phyloP scores from a whole-genome alignment of 164 flowering plant genomes.

The Berberis vulgaris region DNA sequence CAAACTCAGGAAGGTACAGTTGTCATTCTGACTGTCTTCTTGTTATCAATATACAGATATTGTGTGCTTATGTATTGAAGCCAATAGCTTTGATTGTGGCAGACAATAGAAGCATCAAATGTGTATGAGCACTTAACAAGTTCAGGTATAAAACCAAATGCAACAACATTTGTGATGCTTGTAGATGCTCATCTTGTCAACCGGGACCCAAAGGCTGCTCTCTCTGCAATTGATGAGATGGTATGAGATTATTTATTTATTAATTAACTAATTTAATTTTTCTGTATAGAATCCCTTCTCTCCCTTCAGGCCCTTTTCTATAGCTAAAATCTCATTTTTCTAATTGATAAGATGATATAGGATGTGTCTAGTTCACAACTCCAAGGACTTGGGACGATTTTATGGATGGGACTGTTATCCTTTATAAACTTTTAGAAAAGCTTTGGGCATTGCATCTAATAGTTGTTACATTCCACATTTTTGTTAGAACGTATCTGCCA shows the following conservation, averaged over 20 bases:
- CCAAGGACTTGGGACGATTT: too few relatives aligned
- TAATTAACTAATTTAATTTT: too few relatives aligned
- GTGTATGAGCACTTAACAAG: constrained; percentile 76
- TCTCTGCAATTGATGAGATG: constrained; percentile 65
- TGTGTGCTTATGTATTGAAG: not conserved
- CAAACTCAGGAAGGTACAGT: constrained; percentile 68
- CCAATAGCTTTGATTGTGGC: constrained; percentile 17
- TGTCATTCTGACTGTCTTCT: not conserved
- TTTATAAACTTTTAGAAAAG: too few relatives aligned
- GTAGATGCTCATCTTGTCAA: constrained; percentile 81
- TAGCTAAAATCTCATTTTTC: too few relatives aligned
- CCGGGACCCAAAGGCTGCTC: constrained; percentile 71
- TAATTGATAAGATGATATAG: too few relatives aligned
- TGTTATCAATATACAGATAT: not conserved
- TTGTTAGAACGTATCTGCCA: too few relatives aligned
- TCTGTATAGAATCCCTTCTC: too few relatives aligned
- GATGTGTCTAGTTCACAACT: too few relatives aligned
- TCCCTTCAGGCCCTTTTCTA: too few relatives aligned
- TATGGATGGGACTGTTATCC: too few relatives aligned
- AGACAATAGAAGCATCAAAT: constrained; percentile 80
- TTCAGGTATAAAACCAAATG: constrained; percentile 75
- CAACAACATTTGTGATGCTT: constrained; percentile 68
- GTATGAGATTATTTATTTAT: constrained; percentile 24
- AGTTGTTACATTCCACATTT: too few relatives aligned
- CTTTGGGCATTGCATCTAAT: too few relatives aligned